Evolutionary conservation across 2,329 filamentous ascomycete genomes (phyloP).

Genomic region (Tolypocladium sp.): DNA sequence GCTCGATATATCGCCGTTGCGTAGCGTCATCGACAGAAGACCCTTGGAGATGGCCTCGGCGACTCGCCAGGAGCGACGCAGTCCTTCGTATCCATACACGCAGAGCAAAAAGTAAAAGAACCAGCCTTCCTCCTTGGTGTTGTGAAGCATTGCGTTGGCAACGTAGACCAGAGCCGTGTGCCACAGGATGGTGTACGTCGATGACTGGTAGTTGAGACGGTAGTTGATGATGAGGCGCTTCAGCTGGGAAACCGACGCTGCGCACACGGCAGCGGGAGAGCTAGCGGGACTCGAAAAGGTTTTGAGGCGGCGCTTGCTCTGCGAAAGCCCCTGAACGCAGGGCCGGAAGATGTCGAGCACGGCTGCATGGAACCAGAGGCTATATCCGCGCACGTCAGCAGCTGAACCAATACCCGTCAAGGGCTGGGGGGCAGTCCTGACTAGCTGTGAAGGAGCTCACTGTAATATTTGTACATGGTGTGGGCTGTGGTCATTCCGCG

Average conservation of each 20-base stretch:
- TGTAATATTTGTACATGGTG: conserved; percentile 17
- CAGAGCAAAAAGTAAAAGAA: conserved; percentile 23
- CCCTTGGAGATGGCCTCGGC: conserved; percentile 19
- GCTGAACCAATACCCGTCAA: no score
- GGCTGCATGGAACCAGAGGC: conserved; percentile 12
- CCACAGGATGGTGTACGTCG: conserved; percentile 25
- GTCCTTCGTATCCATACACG: conserved; percentile 23
- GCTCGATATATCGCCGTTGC: conserved; percentile 16
- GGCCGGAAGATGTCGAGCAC: conserved; percentile 14
- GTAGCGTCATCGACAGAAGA: conserved; percentile 20
- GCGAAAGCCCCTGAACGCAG: conserved; percentile 7
- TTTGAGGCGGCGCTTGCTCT: conserved; percentile 5
- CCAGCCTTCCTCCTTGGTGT: conserved; percentile 17
- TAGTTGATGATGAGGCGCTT: conserved; percentile 24
- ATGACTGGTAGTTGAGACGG: conserved; percentile 17
- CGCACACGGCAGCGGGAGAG: conserved; percentile 15
- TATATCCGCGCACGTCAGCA: not conserved
- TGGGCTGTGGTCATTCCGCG: conserved; percentile 8
- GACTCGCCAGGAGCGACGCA: conserved; percentile 20
- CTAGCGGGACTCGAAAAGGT: conserved; percentile 15
- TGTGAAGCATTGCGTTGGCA: conserved; percentile 22
- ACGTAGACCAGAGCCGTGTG: conserved; percentile 27
- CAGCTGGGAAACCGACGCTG: conserved; percentile 24
- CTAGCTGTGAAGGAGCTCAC: conserved; percentile 1
- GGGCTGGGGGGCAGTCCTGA: no score